phyloP scores from a whole-genome alignment of 768 basidiomycete genomes.

The Leccinellum luteum region DNA sequence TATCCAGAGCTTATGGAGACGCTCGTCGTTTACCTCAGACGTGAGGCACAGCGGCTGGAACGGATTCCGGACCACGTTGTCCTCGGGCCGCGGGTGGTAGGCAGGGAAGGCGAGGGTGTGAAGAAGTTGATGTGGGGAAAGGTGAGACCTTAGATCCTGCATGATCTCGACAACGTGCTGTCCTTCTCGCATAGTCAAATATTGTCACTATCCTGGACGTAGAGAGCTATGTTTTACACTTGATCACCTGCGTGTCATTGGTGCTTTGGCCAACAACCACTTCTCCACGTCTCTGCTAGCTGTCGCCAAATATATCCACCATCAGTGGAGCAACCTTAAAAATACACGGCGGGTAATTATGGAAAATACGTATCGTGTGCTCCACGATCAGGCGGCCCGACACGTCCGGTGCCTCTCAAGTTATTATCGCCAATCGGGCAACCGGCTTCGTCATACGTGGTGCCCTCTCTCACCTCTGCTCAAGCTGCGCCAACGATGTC shows the following conservation, averaged over 20 bases:
- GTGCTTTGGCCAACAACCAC: neutral
- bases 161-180: neutral
- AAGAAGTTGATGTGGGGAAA: conserved; percentile 30
- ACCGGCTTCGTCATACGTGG: neutral
- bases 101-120: conserved; percentile 33
- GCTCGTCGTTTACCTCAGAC: conserved; percentile 65
- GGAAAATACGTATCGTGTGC: neutral
- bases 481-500: conserved; percentile 10
- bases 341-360: neutral
- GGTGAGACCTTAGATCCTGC: conserved; percentile 18
- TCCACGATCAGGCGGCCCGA: neutral
- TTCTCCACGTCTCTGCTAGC: neutral
- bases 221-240: neutral
- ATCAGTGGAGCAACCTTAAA: neutral
- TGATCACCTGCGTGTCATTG: neutral
- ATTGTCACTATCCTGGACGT: neutral
- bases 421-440: neutral
- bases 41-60: conserved; percentile 72
- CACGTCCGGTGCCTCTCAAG: neutral
- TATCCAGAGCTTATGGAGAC: conserved; percentile 75
- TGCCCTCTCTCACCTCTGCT: neutral
- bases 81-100: conserved; percentile 32
- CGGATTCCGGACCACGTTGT: conserved; percentile 41
- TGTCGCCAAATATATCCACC: neutral
- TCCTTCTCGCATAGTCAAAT: conserved; percentile 2